These are phyloP conservation scores for Phytophthora podocarpi DNA, from an alignment of 352 stramenopile species.

Conservation along the genomic window DNA sequence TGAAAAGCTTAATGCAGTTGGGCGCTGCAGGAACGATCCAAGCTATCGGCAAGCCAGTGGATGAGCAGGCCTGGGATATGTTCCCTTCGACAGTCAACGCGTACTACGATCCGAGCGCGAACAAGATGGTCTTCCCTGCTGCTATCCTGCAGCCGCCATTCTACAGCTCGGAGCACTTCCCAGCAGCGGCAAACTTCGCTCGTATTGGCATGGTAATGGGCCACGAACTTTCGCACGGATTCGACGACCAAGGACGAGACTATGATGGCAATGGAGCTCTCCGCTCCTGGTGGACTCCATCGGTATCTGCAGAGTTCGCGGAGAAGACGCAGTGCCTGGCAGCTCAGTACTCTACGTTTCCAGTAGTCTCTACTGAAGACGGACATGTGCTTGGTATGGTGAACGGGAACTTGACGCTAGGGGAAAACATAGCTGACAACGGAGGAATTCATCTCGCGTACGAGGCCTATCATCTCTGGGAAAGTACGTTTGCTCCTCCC, in stretches of 20 bases:
- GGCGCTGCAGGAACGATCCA: conserved; percentile 33
- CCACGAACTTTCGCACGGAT: conserved; percentile 95
- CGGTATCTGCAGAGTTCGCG: conserved; percentile 51
- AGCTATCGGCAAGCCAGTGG: conserved; percentile 49
- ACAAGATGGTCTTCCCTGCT: conserved; percentile 94
- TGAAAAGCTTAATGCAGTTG: conserved; percentile 46
- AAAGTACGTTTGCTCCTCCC: conserved; percentile 27
- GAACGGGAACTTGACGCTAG: conserved; percentile 90
- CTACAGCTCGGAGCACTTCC: conserved; percentile 78
- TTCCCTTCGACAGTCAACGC: conserved; percentile 93
- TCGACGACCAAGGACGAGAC: conserved; percentile 93
- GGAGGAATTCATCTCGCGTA: conserved; percentile 86
- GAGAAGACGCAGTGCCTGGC: conserved; percentile 61
- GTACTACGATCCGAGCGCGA: conserved; percentile 66
- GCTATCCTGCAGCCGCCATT: conserved; percentile 92
- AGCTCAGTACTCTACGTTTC: conserved; percentile 66
- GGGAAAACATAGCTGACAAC: conserved; percentile 94
- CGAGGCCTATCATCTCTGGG: conserved; percentile 78
- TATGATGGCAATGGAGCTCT: conserved; percentile 87
- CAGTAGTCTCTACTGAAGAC: conserved; percentile 42
- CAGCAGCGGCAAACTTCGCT: conserved; percentile 91
- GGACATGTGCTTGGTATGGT: conserved; percentile 58
- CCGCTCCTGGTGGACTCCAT: conserved; percentile 91
- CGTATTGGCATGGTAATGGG: conserved; percentile 93
- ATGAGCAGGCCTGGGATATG: conserved; percentile 84